Evolutionary conservation across 305 asterid species (phyloP).

Genomic region (Withania somnifera): DNA sequence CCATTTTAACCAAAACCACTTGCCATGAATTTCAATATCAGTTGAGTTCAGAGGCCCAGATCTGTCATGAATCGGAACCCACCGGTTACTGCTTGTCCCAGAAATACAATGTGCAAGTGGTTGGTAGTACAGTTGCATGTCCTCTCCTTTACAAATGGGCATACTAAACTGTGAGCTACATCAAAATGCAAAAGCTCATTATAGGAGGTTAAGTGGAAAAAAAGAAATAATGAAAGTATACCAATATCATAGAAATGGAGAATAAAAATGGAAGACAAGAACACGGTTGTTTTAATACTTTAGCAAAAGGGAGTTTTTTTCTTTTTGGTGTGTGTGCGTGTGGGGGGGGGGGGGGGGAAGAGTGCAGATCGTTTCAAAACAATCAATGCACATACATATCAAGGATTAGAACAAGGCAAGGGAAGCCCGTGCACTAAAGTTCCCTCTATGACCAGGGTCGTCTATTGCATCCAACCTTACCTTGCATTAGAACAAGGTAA

Average conservation of each 20-base stretch:
- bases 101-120: constrained; percentile 64
- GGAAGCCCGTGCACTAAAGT: too few species aligned
- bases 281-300: neutral
- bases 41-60: constrained; percentile 32
- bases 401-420: too few species aligned
- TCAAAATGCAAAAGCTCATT: neutral
- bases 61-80: constrained; percentile 66
- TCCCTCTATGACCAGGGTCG: too few species aligned
- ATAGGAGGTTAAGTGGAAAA: neutral
- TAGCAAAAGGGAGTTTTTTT: neutral
- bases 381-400: neutral
- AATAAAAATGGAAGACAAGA: neutral
- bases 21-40: constrained; percentile 63
- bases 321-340: too few species aligned
- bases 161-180: constrained; percentile 32
- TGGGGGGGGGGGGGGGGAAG: neutral
- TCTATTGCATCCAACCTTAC: too few species aligned
- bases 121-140: constrained; percentile 55
- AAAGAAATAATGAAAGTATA: neutral
- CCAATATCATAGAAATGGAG: neutral
- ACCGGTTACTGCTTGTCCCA: constrained; percentile 59
- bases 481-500: neutral
- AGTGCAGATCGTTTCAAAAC: neutral
- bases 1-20: constrained; percentile 5
- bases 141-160: constrained; percentile 70